Conservation (phyloP, 2,329 filamentous ascomycete species). For the Aspergillus japonicus region DNA sequence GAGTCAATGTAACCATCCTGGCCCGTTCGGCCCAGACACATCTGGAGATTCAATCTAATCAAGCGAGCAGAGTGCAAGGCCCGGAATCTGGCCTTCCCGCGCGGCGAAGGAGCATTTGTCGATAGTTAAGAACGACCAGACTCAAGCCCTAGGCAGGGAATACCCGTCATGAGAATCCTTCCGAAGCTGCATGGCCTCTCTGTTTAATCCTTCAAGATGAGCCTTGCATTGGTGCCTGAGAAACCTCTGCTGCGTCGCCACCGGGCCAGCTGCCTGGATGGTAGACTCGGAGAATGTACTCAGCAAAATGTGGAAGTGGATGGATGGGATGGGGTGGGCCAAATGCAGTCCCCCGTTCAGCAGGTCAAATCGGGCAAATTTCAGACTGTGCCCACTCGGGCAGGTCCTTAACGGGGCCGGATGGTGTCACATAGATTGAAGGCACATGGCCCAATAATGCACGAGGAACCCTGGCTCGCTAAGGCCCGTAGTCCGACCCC, state of each 20-base stretch:
- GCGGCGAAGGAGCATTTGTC: constrained; percentile 3
- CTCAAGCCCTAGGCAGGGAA: neutral
- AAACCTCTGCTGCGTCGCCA: neutral
- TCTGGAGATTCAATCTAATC: constrained; percentile 5
- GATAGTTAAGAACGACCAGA: neutral
- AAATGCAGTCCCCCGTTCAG: neutral
- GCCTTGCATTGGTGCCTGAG: neutral
- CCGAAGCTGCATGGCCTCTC: neutral
- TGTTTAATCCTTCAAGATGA: neutral
- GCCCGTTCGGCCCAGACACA: neutral
- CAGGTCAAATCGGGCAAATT: neutral
- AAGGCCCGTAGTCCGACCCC: neutral
- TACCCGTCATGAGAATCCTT: neutral
- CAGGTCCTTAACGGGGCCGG: neutral
- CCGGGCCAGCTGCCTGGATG: neutral
- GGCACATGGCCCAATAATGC: constrained; percentile 7
- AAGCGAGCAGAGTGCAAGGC: neutral
- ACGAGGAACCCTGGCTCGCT: constrained; percentile 2
- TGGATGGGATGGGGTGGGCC: neutral
- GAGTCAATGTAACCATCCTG: constrained; percentile 3
- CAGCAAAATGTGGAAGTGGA: neutral
- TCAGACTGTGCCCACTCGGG: neutral
- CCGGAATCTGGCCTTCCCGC: constrained; percentile 1
- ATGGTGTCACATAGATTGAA: constrained; percentile 5
- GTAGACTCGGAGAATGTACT: too few relatives aligned